Evolutionary conservation across 2,329 filamentous ascomycete species (phyloP), one percentile per base, ranked within the genome.

Genomic region (Epichloe sylvatica): DNA sequence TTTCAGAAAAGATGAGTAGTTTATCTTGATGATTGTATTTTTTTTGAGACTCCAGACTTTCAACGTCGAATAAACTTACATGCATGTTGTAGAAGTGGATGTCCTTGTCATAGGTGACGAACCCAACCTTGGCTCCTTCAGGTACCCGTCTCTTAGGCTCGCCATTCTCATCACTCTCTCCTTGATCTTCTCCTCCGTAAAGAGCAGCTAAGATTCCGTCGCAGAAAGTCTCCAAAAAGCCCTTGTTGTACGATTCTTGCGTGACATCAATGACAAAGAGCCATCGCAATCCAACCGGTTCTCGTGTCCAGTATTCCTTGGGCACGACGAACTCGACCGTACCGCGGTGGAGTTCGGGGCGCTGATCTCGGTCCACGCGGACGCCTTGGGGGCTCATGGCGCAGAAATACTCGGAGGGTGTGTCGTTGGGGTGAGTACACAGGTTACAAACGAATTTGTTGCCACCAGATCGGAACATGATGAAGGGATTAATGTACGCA

Each of bases 361-460:
- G 78, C 63, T 94, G 85, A 62, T 90, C 78, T 45, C 92, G 80
- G 67, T 98, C 92, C 46, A 94, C 81, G 51, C 92, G 83, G 40
- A 88, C 79, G 17, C 92, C 92, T 50, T 87, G 83, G 4, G 87
- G 87, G 59, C 87, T 91, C 25, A 87, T 88, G 17, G 92, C 90
- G 49, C 87, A 85, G 65, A 94, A 98, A 67, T 98, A 98, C 62
- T 96, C 91, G 1, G 86, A 70, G 0, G 88, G 74, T 0, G 94
- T 94, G 61, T 98, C 92, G 64, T 97, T 98, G 46, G 92, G 89
- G 64, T 97, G 94, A 21, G 86, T 92, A 70, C 92, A 98, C 69
- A 98, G 86, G 63, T 98, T 98, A 72, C 92, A 98, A 47, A 95
- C 88, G 64, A 95, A 94, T 64, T 94, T 95, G 70, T 91, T 95